Base-by-base conservation (phyloP, 805 yeast species). In the Suhomyces sp. region DNA sequence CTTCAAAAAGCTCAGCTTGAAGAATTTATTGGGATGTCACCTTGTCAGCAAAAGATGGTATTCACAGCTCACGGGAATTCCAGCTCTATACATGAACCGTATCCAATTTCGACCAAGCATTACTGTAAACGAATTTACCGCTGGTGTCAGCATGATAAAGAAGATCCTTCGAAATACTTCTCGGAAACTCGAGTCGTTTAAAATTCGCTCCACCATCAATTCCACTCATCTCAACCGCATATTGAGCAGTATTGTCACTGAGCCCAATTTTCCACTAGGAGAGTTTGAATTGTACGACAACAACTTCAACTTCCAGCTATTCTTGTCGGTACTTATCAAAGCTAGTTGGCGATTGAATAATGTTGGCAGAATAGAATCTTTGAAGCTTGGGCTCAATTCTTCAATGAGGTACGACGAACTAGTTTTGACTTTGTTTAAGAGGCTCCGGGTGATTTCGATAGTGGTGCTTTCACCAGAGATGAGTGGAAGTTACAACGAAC, bases 41-140 rank as follows among this genome's bases (percentile, higher is more conserved):
- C 51, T 63, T 25, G 78, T 75, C 33, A 62, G 67, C 44, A 65
- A 57, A 50, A 37, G 29, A 13, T 75, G 79, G 79, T 67, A 73
- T 51, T 15, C 47, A 6, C 46, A 60, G 1, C 60, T 75, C 12
- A 56, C 59, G 4, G 44, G 49, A 1, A 54, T 74, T 1, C 73
- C 73, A 1, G 41, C 49, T 13, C 53, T 75, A 17, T 73, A 68
- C 53, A 43, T 47, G 3, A 43, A 46, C 17, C 55, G 56, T 1
- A 56, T 69, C 27, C 46, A 48, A 15, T 62, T 69, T 47, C 69
- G 66, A 44, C 59, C 56, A n/a, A 58, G 59, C 17, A 55, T 73
- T 17, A 59, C 63, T 2, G 47, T 57, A 3, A 55, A 58, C 0
- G 78, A 73, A 48, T 72, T 68, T 53, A 40, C 53, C 5, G 57